Conservation (phyloP, 1,139 yeast genomes). For the Pichia terricola region DNA sequence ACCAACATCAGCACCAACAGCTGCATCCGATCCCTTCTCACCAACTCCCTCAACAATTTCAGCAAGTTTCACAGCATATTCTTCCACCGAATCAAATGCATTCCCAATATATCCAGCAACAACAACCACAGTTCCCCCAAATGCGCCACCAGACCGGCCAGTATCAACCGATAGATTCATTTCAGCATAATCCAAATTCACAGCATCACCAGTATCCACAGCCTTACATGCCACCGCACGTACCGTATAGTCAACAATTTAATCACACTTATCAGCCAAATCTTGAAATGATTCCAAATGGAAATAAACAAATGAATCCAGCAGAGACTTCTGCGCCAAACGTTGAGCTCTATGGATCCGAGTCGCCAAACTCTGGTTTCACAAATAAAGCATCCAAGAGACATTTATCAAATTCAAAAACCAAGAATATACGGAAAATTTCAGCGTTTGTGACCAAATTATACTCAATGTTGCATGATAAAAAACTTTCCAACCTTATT, state of each 20-base stretch:
- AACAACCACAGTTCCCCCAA: background rate
- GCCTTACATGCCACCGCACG: background rate
- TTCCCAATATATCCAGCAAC: background rate
- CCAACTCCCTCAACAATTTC: background rate
- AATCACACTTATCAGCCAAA: too few relatives aligned
- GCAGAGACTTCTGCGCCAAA: too few relatives aligned
- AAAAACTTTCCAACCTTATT: conserved; percentile 44
- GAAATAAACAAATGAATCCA: too few relatives aligned
- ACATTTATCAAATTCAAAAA: background rate
- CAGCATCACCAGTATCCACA: background rate
- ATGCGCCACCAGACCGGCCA: too few relatives aligned
- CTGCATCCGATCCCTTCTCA: background rate
- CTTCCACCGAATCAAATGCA: background rate
- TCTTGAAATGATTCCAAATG: too few relatives aligned
- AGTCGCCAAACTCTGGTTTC: too few relatives aligned
- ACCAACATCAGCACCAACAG: background rate
- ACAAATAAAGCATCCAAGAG: too few relatives aligned
- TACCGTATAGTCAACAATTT: too few relatives aligned
- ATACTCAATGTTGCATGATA: conserved; percentile 49
- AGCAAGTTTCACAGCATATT: background rate
- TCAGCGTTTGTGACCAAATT: conserved; percentile 59
- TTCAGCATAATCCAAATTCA: background rate
- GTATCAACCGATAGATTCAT: too few relatives aligned
- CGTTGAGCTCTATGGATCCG: too few relatives aligned
- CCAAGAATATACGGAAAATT: conserved; percentile 26